phyloP scores from a whole-genome alignment of 2,329 filamentous ascomycete species.

The Colletotrichum lupini region DNA sequence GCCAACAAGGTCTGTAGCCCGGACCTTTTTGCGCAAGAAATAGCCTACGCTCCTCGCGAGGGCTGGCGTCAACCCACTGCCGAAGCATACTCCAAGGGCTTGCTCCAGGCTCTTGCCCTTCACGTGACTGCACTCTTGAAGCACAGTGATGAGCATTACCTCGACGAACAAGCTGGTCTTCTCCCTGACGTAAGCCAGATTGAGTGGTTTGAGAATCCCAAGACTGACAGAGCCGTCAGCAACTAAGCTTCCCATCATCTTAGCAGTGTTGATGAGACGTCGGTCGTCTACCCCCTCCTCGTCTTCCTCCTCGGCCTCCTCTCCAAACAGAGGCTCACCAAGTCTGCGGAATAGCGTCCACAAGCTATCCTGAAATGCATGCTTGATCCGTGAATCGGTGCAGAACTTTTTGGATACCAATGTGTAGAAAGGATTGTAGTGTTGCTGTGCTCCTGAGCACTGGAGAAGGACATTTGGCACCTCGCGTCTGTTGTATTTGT shows the following conservation, averaged over 20 bases:
- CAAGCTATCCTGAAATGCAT: constrained; percentile 87
- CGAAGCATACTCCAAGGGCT: constrained; percentile 21
- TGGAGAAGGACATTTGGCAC: constrained; percentile 89
- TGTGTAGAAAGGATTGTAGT: constrained; percentile 94
- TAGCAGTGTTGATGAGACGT: constrained; percentile 64
- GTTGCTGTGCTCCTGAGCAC: constrained; percentile 83
- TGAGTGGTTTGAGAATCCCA: constrained; percentile 73
- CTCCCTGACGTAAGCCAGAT: constrained; percentile 80
- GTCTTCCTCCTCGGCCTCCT: constrained; percentile 67
- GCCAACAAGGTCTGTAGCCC: constrained; percentile 68
- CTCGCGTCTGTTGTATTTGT: constrained; percentile 86
- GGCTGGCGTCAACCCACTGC: constrained; percentile 58
- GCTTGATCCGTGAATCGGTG: constrained; percentile 77
- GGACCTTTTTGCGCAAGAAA: constrained; percentile 81
- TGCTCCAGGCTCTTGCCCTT: constrained; percentile 47
- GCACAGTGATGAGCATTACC: constrained; percentile 79
- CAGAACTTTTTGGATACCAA: constrained; percentile 85
- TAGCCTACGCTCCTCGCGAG: constrained; percentile 81
- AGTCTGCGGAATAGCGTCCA: constrained; percentile 88
- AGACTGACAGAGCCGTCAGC: constrained; percentile 58
- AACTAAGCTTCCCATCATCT: constrained; percentile 64
- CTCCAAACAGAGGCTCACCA: constrained; percentile 81
- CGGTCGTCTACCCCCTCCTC: constrained; percentile 59
- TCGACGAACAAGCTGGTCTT: constrained; percentile 85
- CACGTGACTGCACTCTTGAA: constrained; percentile 67